Evolutionary conservation across 805 yeast genomes (phyloP), one percentile per base, ranked within the genome.

Genomic region (Metschnikowia bowlesiae): DNA sequence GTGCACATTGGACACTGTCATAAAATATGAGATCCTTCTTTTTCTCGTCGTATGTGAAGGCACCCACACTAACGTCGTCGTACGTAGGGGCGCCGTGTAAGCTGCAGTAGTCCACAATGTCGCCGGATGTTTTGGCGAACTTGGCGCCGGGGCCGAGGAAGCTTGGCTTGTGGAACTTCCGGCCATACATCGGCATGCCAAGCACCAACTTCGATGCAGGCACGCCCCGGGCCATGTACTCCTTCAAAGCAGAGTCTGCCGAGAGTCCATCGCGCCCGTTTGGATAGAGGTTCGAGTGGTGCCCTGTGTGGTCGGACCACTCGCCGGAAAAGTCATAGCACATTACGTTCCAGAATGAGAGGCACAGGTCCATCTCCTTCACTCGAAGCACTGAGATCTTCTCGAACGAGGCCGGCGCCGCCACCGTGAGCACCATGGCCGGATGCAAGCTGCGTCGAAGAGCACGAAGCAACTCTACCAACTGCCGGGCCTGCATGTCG

Each of bases 101-200:
- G n/a, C 66, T 63, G 41, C 80, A 79, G 62, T 80, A 83, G 53
- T 79, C 80, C 65, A 82, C 73, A 32, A 74, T 74, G 0, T 9
- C 72, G 69, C 6, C 72, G 67, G 31, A 57, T 38, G 29, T 57
- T 14, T 54, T 60, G 6, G 63, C 48, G 58, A 76, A 85, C 0
- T 62, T 39, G 3, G 62, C 52, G 1, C 82, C 83, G 8, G 75
- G 62, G 0, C 74, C 75, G 76, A 76, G 54, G 8, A 31, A 30
- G 39, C 52, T 32, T 47, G 71, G 70, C 4, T 63, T 63, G 37
- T 52, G 55, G 51, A 71, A 73, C 3, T 50, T 52, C 46, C 80
- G 68, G 0, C 97, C 98, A 64, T 90, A 94, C 14, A 82, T 70
- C 0, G 98, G 97, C 85, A 91, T 86, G 0, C 98, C 99, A 32